Evolutionary conservation across 495 filamentous ascomycete genomes (phyloP).

Genomic region (Aspergillus wentii): DNA sequence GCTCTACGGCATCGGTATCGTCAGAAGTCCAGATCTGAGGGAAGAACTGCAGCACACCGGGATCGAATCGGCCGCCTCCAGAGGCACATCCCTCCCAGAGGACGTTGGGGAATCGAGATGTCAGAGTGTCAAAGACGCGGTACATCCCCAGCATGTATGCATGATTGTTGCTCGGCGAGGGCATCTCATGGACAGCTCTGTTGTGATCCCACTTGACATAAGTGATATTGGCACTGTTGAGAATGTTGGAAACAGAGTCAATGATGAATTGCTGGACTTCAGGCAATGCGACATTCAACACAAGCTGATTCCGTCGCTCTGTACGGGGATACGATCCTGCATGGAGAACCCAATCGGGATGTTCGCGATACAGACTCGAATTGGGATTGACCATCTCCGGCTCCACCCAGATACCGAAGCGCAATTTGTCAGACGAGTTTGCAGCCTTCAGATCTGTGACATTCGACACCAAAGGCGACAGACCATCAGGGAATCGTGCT

Average conservation of each 20-base stretch:
- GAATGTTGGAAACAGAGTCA: constrained; percentile 35
- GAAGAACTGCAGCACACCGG: constrained; percentile 51
- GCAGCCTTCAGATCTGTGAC: constrained; percentile 37
- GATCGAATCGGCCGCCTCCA: constrained; percentile 51
- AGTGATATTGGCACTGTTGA: constrained; percentile 41
- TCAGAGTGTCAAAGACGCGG: constrained; percentile 48
- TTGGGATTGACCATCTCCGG: constrained; percentile 56
- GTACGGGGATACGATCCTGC: constrained; percentile 47
- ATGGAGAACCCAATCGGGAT: constrained; percentile 53
- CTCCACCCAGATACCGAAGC: constrained; percentile 55
- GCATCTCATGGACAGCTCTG: constrained; percentile 46
- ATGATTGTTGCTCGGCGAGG: constrained; percentile 43
- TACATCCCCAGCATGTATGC: constrained; percentile 52
- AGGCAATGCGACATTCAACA: constrained; percentile 45
- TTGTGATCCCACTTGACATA: constrained; percentile 61
- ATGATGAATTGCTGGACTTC: constrained; percentile 56
- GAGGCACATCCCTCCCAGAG: constrained; percentile 55
- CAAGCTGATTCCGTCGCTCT: constrained; percentile 43
- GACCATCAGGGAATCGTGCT: constrained; percentile 47
- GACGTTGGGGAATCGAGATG: constrained; percentile 46
- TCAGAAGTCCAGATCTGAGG: constrained; percentile 56
- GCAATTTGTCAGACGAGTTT: constrained; percentile 35
- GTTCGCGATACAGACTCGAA: constrained; percentile 45
- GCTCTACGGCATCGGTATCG: constrained; percentile 48
- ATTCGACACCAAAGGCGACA: constrained; percentile 34